Base-by-base conservation (phyloP, 192 early-diverging fungal species). In the Pecoramyces ruminantium region DNA sequence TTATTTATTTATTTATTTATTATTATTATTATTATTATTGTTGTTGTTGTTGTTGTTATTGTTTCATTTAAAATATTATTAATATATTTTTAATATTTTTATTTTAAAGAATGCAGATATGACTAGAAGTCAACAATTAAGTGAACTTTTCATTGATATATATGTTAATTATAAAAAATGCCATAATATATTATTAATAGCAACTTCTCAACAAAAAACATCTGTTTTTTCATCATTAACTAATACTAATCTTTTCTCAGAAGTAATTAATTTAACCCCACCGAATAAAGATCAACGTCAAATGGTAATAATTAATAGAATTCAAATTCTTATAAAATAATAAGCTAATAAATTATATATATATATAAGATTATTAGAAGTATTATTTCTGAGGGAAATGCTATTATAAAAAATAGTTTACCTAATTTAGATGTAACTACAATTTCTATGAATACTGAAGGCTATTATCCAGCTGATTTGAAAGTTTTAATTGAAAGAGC, bases 401-500 rank as follows among this genome's bases (percentile, higher is more conserved):
- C 85, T 14, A 81, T 87, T 17, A 78, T 85, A 9, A 83, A 83
- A 82, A 82, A 88, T 14, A 92, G 90, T 27, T 29, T 88, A 13
- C 83, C 86, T 0, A 82, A 87, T 15, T 85, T 95, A n/a, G 93
- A 96, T 79, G 85, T 95, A 38, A 88, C 91, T 14, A 88, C 90
- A 0, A 85, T 96, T 0, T 92, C 94, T 6, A 91, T 92, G 29
- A 84, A 88, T 79, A 96, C 95, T 14, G 97, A 98, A 83, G 96
- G 96, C 1, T 97, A 94, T 82, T 84, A 92, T 28, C 93, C 96
- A 11, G 88, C 90, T 5, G 96, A 98, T 85, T 85, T 97, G 25
- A 86, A 92, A 77, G 90, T 91, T 0, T 87, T 96, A 30, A 85
- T 95, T 38, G 90, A 96, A 79, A 88, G 96, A 8, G 90, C 95